Percentiles rank a stretch among this genome's conserved stretches.
Conservation (phyloP, 345 rosid species). For the Populus davidiana region DNA sequence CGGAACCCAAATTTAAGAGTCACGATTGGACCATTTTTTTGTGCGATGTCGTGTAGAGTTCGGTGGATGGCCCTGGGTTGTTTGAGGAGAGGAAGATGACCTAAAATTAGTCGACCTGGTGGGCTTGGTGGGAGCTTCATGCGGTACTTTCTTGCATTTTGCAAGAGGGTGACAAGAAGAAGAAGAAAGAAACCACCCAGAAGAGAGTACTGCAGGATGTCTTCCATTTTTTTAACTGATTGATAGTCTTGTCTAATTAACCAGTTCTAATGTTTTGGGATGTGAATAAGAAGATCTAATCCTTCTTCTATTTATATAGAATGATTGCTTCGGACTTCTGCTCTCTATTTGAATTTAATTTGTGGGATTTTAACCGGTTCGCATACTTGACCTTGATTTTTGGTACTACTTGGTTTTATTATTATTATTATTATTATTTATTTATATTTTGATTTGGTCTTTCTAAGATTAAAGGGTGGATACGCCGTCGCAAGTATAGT, state of each 20-base stretch:
- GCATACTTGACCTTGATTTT: background rate
- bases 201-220: background rate
- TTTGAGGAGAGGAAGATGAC: constrained; percentile 21
- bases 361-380: background rate
- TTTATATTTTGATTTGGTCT: too few relatives aligned
- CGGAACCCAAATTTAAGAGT: constrained; percentile 42
- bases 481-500: too few relatives aligned
- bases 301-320: background rate
- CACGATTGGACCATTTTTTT: constrained; percentile 37
- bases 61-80: constrained; percentile 15
- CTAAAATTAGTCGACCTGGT: constrained; percentile 7
- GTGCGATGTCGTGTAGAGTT: constrained; percentile 29
- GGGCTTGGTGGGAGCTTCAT: constrained; percentile 16
- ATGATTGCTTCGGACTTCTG: background rate
- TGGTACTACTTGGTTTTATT: background rate
- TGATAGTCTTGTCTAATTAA: background rate
- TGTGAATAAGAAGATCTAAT: background rate
- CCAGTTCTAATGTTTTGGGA: background rate
- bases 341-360: background rate
- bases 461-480: too few relatives aligned
- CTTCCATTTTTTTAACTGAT: constrained; percentile 1
- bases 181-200: background rate
- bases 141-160: background rate
- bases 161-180: background rate
- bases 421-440: background rate